phyloP scores from a whole-genome alignment of 2,329 filamentous ascomycete species.

The Alternaria conjuncta region DNA sequence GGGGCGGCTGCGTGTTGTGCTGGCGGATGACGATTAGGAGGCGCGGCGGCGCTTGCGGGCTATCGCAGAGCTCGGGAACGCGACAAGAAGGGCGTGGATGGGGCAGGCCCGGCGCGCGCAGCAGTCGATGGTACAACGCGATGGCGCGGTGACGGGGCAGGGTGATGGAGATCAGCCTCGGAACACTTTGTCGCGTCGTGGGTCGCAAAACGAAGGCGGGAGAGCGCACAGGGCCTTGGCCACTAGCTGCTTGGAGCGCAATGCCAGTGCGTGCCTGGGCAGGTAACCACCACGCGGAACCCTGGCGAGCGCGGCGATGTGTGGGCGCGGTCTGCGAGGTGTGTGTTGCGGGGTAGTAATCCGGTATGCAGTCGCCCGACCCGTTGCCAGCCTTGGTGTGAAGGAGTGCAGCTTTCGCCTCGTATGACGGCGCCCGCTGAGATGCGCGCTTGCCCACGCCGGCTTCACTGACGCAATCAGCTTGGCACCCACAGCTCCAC shows the following conservation, averaged over 20 bases:
- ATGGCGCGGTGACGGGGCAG: slow-evolving; percentile 18
- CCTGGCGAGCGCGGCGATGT: slow-evolving; percentile 4
- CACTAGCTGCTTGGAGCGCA: slow-evolving; percentile 10
- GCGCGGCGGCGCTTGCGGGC: slow-evolving; percentile 16
- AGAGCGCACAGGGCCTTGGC: slow-evolving; percentile 17
- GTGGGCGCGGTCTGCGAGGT: not conserved
- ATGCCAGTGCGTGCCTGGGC: slow-evolving; percentile 7
- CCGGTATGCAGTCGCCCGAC: slow-evolving; percentile 1
- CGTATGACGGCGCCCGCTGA: slow-evolving; percentile 2
- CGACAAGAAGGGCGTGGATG: not conserved
- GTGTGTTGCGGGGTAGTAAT: slow-evolving; percentile 5
- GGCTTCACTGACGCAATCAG: slow-evolving; percentile 11
- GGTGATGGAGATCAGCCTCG: slow-evolving; percentile 31
- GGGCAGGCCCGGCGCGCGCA: slow-evolving; percentile 6
- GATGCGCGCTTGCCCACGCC: not conserved
- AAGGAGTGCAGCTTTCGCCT: slow-evolving; percentile 9
- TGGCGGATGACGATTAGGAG: slow-evolving; percentile 25
- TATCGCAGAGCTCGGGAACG: slow-evolving; percentile 11
- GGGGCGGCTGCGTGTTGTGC: slow-evolving; percentile 19
- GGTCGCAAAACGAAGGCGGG: slow-evolving; percentile 18
- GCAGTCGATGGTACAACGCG: slow-evolving; percentile 5
- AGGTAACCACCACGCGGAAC: slow-evolving; percentile 11
- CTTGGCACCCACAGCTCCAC: slow-evolving; percentile 7
- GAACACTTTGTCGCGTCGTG: slow-evolving; percentile 27
- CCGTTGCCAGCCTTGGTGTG: not conserved